These are phyloP conservation scores for Blakeslea trispora DNA, from an alignment of 371 early-diverging fungal genomes.

Conservation along the genomic window DNA sequence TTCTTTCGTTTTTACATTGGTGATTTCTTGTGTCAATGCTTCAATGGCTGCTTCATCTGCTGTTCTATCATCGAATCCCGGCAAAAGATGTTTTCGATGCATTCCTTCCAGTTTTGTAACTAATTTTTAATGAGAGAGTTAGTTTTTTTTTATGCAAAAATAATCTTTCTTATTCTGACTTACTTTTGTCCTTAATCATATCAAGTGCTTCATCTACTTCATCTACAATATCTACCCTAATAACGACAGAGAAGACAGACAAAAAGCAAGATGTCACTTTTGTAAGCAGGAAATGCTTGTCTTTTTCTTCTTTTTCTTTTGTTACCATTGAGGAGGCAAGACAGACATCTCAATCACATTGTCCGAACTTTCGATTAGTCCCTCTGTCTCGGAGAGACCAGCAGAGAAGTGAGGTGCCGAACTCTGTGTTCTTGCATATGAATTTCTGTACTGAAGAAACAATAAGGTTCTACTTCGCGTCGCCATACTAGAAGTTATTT, in stretches of 20 bases:
- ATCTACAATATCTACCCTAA: conserved; percentile 87
- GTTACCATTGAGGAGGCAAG: conserved; percentile 84
- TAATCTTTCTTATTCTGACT: conserved; percentile 5
- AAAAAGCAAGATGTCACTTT: not conserved
- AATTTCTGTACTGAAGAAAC: conserved; percentile 92
- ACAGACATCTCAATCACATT: conserved; percentile 73
- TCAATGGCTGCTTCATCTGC: conserved; percentile 88
- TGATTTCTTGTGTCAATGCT: conserved; percentile 77
- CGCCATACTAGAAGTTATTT: conserved; percentile 58
- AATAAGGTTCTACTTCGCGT: conserved; percentile 89
- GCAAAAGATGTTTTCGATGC: conserved; percentile 89
- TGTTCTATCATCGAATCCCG: conserved; percentile 91
- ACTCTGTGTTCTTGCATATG: conserved; percentile 71
- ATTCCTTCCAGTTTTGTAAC: conserved; percentile 81
- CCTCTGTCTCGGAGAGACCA: conserved; percentile 58
- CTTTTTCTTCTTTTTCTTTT: not conserved
- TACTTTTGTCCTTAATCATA: conserved; percentile 67
- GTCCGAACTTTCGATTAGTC: conserved; percentile 68
- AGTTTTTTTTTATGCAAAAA: not conserved
- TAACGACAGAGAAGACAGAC: not conserved
- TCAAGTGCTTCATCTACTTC: conserved; percentile 71
- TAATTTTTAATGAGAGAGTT: no score
- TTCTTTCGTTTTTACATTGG: conserved; percentile 63
- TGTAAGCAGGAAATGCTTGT: no score
- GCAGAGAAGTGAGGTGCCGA: conserved; percentile 43